phyloP scores from a whole-genome alignment of 192 early-diverging fungal genomes.

The Helicostylum pulchrum region DNA sequence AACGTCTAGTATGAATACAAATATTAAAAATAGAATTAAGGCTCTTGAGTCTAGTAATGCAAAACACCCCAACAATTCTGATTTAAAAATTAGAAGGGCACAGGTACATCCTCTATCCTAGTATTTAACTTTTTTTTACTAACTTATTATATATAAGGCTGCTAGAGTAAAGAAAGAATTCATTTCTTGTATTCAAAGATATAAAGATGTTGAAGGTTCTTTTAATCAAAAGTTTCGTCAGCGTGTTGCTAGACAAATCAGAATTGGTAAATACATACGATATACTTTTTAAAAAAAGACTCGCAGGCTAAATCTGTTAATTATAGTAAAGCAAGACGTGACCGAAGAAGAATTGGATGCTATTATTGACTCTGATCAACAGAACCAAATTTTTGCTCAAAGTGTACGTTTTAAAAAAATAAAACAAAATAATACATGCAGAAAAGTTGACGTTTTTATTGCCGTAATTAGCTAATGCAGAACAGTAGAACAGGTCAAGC shows the following conservation, averaged over 20 bases:
- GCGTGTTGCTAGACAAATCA: slow-evolving; percentile 74
- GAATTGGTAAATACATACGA: slow-evolving; percentile 45
- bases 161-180: slow-evolving; percentile 49
- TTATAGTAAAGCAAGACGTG: slow-evolving; percentile 70
- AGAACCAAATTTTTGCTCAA: slow-evolving; percentile 73
- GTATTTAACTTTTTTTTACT: no score
- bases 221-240: slow-evolving; percentile 78
- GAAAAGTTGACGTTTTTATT: neutral
- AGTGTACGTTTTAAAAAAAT: no score
- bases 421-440: neutral
- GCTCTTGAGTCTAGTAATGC: slow-evolving; percentile 16
- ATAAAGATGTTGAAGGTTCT: slow-evolving; percentile 69
- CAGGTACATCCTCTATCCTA: no score
- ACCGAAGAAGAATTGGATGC: slow-evolving; percentile 68
- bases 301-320: no score
- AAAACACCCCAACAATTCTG: slow-evolving; percentile 4
- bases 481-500: slow-evolving; percentile 71
- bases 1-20: slow-evolving; percentile 25
- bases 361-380: slow-evolving; percentile 66
- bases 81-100: slow-evolving; percentile 11
- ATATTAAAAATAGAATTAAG: slow-evolving; percentile 51
- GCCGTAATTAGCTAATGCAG: slow-evolving; percentile 56
- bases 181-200: slow-evolving; percentile 60
- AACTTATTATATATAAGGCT: slow-evolving; percentile 1
- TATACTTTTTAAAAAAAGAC: neutral